Percentiles rank a stretch among this genome's conserved stretches.
Evolutionary conservation across 139 green algal species (phyloP).

Genomic region (Monoraphidium neglectum): DNA sequence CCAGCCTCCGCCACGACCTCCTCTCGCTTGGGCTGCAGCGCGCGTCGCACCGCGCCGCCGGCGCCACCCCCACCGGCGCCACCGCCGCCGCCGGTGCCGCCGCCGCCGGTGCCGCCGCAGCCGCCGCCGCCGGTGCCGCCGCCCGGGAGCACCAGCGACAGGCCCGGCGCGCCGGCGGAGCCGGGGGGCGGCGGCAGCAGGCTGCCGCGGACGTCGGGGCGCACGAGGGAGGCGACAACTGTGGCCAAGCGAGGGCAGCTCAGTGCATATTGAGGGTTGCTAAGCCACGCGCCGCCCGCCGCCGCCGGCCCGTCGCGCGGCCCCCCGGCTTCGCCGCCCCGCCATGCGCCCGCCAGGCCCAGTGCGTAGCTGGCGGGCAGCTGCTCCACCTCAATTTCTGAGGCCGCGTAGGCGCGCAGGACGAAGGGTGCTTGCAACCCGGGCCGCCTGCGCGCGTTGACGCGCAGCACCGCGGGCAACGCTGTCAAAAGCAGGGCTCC

Average conservation of each 20-base stretch:
- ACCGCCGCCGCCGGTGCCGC: too few relatives aligned
- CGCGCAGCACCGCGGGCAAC: too few relatives aligned
- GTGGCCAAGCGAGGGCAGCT: constrained; percentile 10
- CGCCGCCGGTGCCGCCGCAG: too few relatives aligned
- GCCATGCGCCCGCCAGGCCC: not conserved
- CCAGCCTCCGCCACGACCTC: too few relatives aligned
- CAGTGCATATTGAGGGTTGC: constrained; percentile 23
- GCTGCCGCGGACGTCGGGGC: constrained; percentile 11
- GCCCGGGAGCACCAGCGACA: too few relatives aligned
- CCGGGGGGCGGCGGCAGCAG: constrained; percentile 6
- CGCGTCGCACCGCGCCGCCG: too few relatives aligned
- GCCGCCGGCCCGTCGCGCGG: not conserved
- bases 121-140: too few relatives aligned
- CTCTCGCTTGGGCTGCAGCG: too few relatives aligned
- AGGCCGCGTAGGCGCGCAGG: not conserved
- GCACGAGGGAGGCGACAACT: not conserved
- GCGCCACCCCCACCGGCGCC: too few relatives aligned
- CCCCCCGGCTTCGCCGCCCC: not conserved
- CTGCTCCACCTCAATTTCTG: constrained; percentile 14
- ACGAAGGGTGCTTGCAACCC: constrained; percentile 4
- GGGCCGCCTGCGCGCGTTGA: not conserved
- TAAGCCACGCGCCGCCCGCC: constrained; percentile 7
- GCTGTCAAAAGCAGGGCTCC: too few relatives aligned
- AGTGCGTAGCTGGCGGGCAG: constrained; percentile 6
- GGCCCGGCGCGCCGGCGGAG: too few relatives aligned